Evolutionary conservation across 768 basidiomycete genomes (phyloP), one percentile per base, ranked within the genome.

Genomic region (Naganishia onofrii): DNA sequence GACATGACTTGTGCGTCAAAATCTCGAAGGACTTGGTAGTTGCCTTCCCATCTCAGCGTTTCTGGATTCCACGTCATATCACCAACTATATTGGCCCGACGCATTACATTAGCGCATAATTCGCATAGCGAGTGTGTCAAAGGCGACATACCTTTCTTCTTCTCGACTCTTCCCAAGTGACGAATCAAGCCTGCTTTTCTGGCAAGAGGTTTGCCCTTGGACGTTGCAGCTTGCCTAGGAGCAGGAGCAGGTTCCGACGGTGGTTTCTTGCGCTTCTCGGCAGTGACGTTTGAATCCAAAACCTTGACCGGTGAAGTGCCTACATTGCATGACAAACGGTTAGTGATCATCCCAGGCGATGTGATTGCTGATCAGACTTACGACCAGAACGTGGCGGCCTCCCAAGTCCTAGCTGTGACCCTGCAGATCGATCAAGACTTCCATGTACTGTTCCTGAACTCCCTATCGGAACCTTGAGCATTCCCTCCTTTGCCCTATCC

Each of bases 61-160:
- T 82, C 83, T 48, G 95, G 94, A 81, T 99, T 98, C 91, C 93
- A 99, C 76, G 87, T 90, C 95, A 99, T 99, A 67, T 94, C 92
- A 26, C 93, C 93, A 69, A 95, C 87, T 55, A 92, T 31, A 23
- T 26, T 1, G 28, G 66, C 48, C 13, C 48, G 21, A 32, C 34
- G 28, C 56, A n/a, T 17, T 26, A 7, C 7, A 54, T 57, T 7
- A 60, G 42, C 29, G 3, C 46, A 51, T 12, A n/a, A 6, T 7
- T 13, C 1, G 5, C 34, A 31, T 28, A 13, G 3, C 28, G 17
- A 54, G 19, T 60, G 26, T 8, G 51, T 2, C 44, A 53, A 4
- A n/a, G 3, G 15, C 21, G n/a, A 75, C 79, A 72, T 66, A 80
- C 79, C 77, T 67, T 77, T 78, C 67, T 75, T 76, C 74, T 77